Evolutionary conservation across 163 green algal species (phyloP).

Genomic region (Trebouxiophyceae sp.): DNA sequence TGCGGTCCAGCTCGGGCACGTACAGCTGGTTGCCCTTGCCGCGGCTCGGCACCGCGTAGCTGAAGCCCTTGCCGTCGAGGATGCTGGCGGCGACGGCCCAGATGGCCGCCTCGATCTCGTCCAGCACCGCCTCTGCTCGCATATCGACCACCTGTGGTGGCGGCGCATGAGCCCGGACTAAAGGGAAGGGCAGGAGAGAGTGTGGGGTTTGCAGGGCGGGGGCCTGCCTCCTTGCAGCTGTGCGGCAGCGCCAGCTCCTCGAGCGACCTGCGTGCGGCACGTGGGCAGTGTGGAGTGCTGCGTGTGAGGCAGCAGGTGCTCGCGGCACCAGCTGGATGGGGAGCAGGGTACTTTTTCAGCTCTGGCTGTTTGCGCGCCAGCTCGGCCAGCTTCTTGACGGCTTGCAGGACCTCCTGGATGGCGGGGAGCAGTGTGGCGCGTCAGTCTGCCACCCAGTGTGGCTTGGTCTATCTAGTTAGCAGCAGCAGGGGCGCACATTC

Average conservation of each 20-base stretch:
- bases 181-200: too few species aligned
- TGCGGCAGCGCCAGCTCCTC: conserved; percentile 53
- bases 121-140: conserved; percentile 61
- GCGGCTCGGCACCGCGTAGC: conserved; percentile 65
- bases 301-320: neutral
- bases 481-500: neutral
- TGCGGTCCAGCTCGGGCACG: conserved; percentile 90
- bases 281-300: neutral
- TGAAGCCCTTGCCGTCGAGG: conserved; percentile 50
- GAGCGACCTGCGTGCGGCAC: conserved; percentile 37
- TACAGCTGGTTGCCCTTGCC: conserved; percentile 82
- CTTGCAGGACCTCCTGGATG: conserved; percentile 38
- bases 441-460: too few species aligned
- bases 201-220: too few species aligned
- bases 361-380: conserved; percentile 29
- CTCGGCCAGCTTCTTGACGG: conserved; percentile 28
- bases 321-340: neutral
- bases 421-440: too few species aligned
- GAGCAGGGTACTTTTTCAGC: conserved; percentile 15
- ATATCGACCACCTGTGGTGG: conserved; percentile 75
- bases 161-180: neutral
- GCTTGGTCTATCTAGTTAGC: too few species aligned
- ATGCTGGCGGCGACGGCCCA: conserved; percentile 50
- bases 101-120: conserved; percentile 74
- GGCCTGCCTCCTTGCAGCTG: conserved; percentile 61